These are phyloP conservation scores for Flaveria sonorensis DNA, from an alignment of 129 eudicot species.

Conservation along the genomic window DNA sequence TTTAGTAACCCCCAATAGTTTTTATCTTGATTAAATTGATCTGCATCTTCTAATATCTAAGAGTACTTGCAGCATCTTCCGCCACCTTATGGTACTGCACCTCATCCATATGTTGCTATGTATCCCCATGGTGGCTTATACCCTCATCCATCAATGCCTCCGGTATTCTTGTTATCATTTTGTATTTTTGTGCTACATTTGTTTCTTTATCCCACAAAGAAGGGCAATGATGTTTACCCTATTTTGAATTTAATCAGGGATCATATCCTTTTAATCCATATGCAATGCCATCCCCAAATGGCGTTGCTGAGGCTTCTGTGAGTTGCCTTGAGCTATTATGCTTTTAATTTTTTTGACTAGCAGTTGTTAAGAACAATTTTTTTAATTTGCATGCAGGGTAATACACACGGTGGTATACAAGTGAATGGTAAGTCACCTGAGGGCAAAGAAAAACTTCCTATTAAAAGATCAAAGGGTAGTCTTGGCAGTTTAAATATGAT, in stretches of 20 bases:
- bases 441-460: constrained; percentile 86
- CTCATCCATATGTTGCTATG: constrained; percentile 92
- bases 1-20: too few species aligned
- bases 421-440: constrained; percentile 70
- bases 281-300: constrained; percentile 86
- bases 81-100: constrained; percentile 98
- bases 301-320: constrained; percentile 83
- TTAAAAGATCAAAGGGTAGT: constrained; percentile 90
- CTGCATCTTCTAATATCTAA: constrained; percentile 7
- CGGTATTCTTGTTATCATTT: constrained; percentile 50
- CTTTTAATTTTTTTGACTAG: not conserved
- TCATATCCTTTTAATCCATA: constrained; percentile 88
- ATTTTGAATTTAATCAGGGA: constrained; percentile 53
- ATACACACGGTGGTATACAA: constrained; percentile 59
- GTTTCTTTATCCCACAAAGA: not conserved
- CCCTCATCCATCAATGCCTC: constrained; percentile 89
- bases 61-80: constrained; percentile 69
- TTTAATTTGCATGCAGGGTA: constrained; percentile 42
- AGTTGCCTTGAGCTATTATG: constrained; percentile 37
- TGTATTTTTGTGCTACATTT: constrained; percentile 5
- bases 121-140: constrained; percentile 96
- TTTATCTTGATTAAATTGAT: too few species aligned
- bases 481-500: constrained; percentile 92
- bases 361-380: too few species aligned
- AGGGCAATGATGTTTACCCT: constrained; percentile 22